Evolutionary conservation across 495 filamentous ascomycete species (phyloP), one percentile per base, ranked within the genome.

Genomic region (Lepraria neglecta): DNA sequence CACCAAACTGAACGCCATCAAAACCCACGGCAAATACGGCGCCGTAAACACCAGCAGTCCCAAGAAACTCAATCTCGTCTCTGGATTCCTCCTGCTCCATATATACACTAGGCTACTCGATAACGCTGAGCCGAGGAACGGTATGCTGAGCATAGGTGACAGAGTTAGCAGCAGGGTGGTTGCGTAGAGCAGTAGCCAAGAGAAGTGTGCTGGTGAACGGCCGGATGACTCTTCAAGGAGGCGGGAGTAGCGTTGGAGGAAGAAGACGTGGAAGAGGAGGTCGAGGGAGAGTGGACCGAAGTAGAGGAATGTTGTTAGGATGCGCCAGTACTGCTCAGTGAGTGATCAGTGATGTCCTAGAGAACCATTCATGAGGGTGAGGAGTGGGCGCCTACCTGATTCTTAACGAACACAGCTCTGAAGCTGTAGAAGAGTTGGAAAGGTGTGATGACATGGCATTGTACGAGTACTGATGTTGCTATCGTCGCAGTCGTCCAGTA

Each of bases 371-470:
- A 28, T 31, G 12, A 17, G 48, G 14, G 14, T 52, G 15, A 9
- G 7, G 0, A 19, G 21, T 28, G 12, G 50, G 31, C 48, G 64
- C 72, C 35, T 76, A 92, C 91, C 82, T 96, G 91, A 51, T 84
- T 84, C 74, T 95, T 95, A 59, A 84, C 72, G 70, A 95, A 98
- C 58, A 97, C 94, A 14, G 90, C 84, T 40, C 88, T 85, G 71
- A 91, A 91, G 80, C 90, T 96, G 77, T 97, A 97, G 76, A 97
- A 98, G 24, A 98, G 83, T 75, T 96, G 90, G 72, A 95, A 95
- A 50, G 90, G 90, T 2, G 85, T 90, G 63, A 97, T 75, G 69
- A 97, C 84, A 68, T 92, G 81, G 74, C 92, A 97, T 71, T 98
- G 95, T 5, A 97, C 90, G 56, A 97, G 78, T 4, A 91, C 85